These are phyloP conservation scores for Umbilicus rupestris DNA, from an alignment of 164 flowering plant genomes.

Conservation along the genomic window DNA sequence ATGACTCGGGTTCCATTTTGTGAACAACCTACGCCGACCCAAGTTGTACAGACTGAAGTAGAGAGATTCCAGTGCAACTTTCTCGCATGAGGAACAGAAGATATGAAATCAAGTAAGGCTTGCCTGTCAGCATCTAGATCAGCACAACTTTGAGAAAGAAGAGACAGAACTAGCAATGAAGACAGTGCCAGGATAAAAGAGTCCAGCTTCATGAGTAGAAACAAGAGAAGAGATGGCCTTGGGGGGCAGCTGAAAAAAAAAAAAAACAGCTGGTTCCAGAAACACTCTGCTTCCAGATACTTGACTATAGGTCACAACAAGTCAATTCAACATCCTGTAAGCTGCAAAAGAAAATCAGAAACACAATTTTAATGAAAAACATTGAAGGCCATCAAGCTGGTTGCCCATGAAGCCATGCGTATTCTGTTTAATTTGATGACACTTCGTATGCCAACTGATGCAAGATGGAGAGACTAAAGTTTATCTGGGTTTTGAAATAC, in stretches of 20 bases:
- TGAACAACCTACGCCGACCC: slow-evolving; percentile 3
- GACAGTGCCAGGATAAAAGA: background rate
- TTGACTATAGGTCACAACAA: too few relatives aligned
- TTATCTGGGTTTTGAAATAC: too few relatives aligned
- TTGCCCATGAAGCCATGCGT: too few relatives aligned
- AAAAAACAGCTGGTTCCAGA: background rate
- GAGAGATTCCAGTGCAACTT: slow-evolving; percentile 2
- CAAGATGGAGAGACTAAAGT: too few relatives aligned
- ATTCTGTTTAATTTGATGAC: too few relatives aligned
- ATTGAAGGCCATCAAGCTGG: too few relatives aligned
- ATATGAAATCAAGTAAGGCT: slow-evolving; percentile 1
- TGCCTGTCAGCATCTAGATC: background rate
- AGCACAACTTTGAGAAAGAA: background rate
- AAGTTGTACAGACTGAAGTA: background rate
- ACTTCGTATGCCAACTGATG: too few relatives aligned
- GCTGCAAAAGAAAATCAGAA: too few relatives aligned
- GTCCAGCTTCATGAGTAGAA: background rate
- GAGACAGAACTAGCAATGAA: background rate
- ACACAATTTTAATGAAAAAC: too few relatives aligned
- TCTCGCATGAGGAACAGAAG: background rate
- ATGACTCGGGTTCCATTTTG: background rate
- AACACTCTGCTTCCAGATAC: too few relatives aligned
- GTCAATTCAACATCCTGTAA: too few relatives aligned
- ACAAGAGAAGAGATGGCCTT: background rate
- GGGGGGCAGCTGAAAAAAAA: too few relatives aligned